Evolutionary conservation across 1,139 yeast species (phyloP).

Genomic region (Diutina mesorugosa): DNA sequence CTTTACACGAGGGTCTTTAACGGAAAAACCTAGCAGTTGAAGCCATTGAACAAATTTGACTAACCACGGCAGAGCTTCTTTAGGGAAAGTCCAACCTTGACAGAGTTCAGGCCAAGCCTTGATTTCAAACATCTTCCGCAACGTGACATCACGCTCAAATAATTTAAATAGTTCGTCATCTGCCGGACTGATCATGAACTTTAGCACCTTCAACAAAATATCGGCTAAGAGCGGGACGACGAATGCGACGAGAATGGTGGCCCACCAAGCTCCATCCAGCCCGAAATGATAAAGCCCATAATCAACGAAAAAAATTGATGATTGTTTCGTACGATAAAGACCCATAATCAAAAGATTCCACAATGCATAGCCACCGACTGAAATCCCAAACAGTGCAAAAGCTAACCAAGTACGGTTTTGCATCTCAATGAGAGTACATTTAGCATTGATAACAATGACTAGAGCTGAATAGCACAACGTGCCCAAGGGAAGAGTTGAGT

Average conservation of each 20-base stretch:
- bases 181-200: conserved; percentile 45
- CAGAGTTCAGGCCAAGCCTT: conserved; percentile 60
- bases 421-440: conserved; percentile 75
- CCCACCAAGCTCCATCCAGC: conserved; percentile 76
- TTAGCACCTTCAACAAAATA: conserved; percentile 43
- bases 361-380: conserved; percentile 75
- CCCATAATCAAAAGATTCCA: conserved; percentile 76
- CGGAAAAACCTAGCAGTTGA: not conserved
- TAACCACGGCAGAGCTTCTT: conserved; percentile 13
- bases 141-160: conserved; percentile 55
- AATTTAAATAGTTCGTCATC: conserved; percentile 74
- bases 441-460: conserved; percentile 60
- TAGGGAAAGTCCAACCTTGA: conserved; percentile 70
- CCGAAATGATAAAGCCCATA: conserved; percentile 66
- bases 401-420: conserved; percentile 66
- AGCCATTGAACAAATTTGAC: conserved; percentile 5
- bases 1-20: not conserved
- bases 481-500: conserved; percentile 74
- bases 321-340: conserved; percentile 44
- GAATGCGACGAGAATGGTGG: conserved; percentile 43
- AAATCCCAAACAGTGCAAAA: conserved; percentile 56
- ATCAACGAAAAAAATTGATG: conserved; percentile 60
- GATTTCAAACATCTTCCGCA: conserved; percentile 60
- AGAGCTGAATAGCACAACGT: conserved; percentile 61
- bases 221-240: conserved; percentile 57